Evolutionary conservation across 108 stramenopile genomes (phyloP).

Genomic region (Cyclotella distinguenda): DNA sequence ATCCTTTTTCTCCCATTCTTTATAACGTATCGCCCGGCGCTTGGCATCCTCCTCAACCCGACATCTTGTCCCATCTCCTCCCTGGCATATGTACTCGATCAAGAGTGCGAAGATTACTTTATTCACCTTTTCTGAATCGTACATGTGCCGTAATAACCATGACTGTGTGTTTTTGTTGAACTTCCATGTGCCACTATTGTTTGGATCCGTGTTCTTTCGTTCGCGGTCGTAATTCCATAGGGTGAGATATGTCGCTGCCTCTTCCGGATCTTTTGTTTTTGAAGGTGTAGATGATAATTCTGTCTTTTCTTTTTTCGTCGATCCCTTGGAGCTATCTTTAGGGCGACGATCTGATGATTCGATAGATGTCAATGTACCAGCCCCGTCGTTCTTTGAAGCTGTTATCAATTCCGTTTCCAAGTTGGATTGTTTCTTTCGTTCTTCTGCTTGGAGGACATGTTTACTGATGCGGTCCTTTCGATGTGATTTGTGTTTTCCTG

Average conservation of each 20-base stretch:
- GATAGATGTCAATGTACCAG: constrained; percentile 3
- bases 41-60: constrained; percentile 63
- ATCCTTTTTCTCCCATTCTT: constrained; percentile 65
- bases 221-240: constrained; percentile 56
- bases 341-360: not conserved
- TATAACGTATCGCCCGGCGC: constrained; percentile 66
- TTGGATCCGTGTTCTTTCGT: constrained; percentile 16
- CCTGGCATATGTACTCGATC: constrained; percentile 66
- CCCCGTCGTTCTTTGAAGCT: constrained; percentile 5
- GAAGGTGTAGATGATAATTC: not conserved
- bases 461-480: constrained; percentile 77
- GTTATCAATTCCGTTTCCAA: constrained; percentile 17
- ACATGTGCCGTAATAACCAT: constrained; percentile 91
- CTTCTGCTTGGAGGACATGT: constrained; percentile 61
- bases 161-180: constrained; percentile 95
- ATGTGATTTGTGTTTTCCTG: constrained; percentile 44
- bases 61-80: constrained; percentile 48
- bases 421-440: constrained; percentile 21
- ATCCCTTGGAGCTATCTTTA: not conserved
- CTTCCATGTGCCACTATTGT: constrained; percentile 61
- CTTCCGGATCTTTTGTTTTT: constrained; percentile 61
- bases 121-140: constrained; percentile 73
- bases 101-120: constrained; percentile 64
- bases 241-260: constrained; percentile 63
- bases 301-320: constrained; percentile 16